Evolutionary conservation across 1,284 basidiomycete species (phyloP).

Genomic region (Ceratorhiza oryzae-sativae): DNA sequence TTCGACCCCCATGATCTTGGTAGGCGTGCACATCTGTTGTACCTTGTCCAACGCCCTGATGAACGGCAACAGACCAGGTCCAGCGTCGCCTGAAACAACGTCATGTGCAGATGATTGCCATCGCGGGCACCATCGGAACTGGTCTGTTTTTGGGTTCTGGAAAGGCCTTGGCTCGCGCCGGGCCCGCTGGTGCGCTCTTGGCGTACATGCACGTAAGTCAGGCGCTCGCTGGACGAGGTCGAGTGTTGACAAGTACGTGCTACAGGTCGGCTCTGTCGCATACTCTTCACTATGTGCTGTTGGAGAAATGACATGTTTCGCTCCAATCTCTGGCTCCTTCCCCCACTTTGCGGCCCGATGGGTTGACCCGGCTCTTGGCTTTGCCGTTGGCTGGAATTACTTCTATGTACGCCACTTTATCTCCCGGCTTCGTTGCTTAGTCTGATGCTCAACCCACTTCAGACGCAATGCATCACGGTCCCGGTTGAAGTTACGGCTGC

Average conservation of each 20-base stretch:
- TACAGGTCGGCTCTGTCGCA: constrained; percentile 39
- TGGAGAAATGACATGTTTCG: constrained; percentile 74
- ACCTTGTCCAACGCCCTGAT: background rate
- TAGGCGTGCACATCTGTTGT: background rate
- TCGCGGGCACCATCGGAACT: constrained; percentile 74
- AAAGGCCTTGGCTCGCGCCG: constrained; percentile 54
- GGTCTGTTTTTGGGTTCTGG: constrained; percentile 86
- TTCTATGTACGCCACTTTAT: constrained; percentile 49
- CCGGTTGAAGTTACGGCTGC: constrained; percentile 82
- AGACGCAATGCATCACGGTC: constrained; percentile 64
- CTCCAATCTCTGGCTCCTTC: constrained; percentile 77
- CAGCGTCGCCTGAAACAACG: constrained; percentile 71
- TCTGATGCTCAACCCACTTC: constrained; percentile 45
- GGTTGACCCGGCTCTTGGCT: constrained; percentile 79
- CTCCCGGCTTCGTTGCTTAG: background rate
- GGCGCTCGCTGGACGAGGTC: constrained; percentile 1
- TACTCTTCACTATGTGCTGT: constrained; percentile 59
- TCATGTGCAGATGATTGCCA: constrained; percentile 67
- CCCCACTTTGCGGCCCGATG: constrained; percentile 72
- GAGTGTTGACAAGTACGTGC: background rate
- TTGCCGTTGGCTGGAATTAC: constrained; percentile 61
- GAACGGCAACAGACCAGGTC: constrained; percentile 51
- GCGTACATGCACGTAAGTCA: constrained; percentile 50
- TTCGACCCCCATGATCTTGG: constrained; percentile 68
- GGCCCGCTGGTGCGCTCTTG: constrained; percentile 54